Evolutionary conservation across 768 basidiomycete genomes (phyloP).

Genomic region (Leccinum pellstonianum): DNA sequence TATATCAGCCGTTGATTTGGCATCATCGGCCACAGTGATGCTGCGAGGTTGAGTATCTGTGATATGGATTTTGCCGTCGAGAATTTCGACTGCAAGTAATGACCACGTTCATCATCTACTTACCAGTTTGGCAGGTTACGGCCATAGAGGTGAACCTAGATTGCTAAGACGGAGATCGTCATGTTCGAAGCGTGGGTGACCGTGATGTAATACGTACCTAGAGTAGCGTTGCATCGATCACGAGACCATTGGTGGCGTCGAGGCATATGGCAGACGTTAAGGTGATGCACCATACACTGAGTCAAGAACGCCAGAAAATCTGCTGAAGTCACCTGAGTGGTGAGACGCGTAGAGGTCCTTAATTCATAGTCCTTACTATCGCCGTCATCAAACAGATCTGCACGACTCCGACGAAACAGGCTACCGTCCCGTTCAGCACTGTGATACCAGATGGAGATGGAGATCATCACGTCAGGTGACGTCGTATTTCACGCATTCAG

Average conservation of each 20-base stretch:
- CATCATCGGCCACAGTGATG: not conserved
- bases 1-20: not conserved
- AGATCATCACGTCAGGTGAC: too few species aligned
- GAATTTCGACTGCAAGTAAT: not conserved
- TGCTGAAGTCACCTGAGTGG: not conserved
- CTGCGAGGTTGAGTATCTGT: not conserved
- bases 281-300: not conserved
- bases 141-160: not conserved
- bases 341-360: not conserved
- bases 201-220: not conserved
- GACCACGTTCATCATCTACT: too few species aligned
- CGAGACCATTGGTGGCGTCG: not conserved
- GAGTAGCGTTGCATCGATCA: not conserved
- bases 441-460: too few species aligned
- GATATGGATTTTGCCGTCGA: not conserved
- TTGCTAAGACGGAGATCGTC: not conserved
- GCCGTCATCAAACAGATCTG: not conserved
- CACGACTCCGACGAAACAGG: not conserved
- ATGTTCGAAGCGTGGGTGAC: not conserved
- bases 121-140: not conserved
- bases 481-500: too few species aligned
- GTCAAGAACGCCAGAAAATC: not conserved
- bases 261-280: not conserved
- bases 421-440: not conserved
- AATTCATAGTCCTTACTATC: not conserved